Evolutionary conservation across 2,329 filamentous ascomycete genomes (phyloP), one percentile per base, ranked within the genome.

Genomic region (Ophiosphaerella narmari): DNA sequence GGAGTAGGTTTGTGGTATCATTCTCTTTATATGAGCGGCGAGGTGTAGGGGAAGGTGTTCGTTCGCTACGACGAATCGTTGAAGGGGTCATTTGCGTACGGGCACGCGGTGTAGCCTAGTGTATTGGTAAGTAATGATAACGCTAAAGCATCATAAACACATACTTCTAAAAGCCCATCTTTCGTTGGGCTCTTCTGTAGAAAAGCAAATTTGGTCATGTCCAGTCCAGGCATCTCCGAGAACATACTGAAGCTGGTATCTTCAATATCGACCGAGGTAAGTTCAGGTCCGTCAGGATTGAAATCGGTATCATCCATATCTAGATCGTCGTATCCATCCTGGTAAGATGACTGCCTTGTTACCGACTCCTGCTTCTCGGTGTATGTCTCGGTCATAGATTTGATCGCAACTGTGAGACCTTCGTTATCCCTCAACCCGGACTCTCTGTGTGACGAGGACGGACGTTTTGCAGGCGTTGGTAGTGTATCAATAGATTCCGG

Each of bases 241-340:
- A 97, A 97, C 11, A 83, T 86, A 77, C 91, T 96, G 70, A 96
- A 89, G 66, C 82, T 87, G 75, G 86, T 88, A 60, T 90, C 87
- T 58, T 91, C 87, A 11, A 79, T 59, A 59, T 59, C 79, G 72
- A 48, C 71, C 42, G 48, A 71, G 44, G 56, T 67, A 14, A 62
- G 40, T 5, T 67, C 66, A 29, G 46, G 66, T 2, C 62, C 67
- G 40, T 73, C 70, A 11, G 53, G 65, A 37, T 69, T 67, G 54
- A 66, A 71, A 3, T 72, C 68, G 16, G 64, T 63, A 33, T 66
- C 60, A 14, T 70, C 67, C 23, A 63, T 39, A 23, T 60, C 59
- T 12, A 58, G 39, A 38, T 68, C 66, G 7, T 64, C 59, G 12
- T 50, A 51, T 5, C 57, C 50, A 8, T 62, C 57, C 21, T 62